Evolutionary conservation across 2,329 filamentous ascomycete species (phyloP).

Genomic region (Phialophora tarda): DNA sequence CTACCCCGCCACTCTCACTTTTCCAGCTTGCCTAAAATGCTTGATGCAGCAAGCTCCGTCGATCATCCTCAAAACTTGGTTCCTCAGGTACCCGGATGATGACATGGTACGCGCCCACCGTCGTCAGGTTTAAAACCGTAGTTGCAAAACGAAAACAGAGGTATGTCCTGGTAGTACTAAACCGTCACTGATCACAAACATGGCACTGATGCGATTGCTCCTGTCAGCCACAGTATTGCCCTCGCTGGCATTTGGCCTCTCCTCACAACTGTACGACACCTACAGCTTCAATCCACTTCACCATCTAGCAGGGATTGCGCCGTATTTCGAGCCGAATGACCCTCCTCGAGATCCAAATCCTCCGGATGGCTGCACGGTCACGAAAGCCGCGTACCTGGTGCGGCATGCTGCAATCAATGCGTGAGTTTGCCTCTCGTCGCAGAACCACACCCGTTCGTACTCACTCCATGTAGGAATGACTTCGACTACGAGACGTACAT

Average conservation of each 20-base stretch:
- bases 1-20: neutral
- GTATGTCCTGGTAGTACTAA: neutral
- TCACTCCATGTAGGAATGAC: constrained; percentile 51
- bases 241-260: constrained; percentile 5
- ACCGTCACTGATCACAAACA: neutral
- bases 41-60: constrained; percentile 4
- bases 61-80: constrained; percentile 14
- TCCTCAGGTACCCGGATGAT: constrained; percentile 6
- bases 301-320: constrained; percentile 62
- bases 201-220: neutral
- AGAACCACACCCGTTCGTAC: neutral
- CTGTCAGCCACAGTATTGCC: neutral
- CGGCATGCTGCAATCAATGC: constrained; percentile 67
- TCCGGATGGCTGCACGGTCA: constrained; percentile 59
- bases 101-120: neutral
- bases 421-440: neutral
- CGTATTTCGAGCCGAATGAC: constrained; percentile 63
- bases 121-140: neutral
- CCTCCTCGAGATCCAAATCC: constrained; percentile 52
- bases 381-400: constrained; percentile 61
- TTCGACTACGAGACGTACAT: constrained; percentile 65
- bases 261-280: constrained; percentile 20
- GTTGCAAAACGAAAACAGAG: neutral
- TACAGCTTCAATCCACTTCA: constrained; percentile 58
- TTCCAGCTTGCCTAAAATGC: neutral